Evolutionary conservation across 2,329 filamentous ascomycete genomes (phyloP), one percentile per base, ranked within the genome.

Genomic region (Lachnellula arida): DNA sequence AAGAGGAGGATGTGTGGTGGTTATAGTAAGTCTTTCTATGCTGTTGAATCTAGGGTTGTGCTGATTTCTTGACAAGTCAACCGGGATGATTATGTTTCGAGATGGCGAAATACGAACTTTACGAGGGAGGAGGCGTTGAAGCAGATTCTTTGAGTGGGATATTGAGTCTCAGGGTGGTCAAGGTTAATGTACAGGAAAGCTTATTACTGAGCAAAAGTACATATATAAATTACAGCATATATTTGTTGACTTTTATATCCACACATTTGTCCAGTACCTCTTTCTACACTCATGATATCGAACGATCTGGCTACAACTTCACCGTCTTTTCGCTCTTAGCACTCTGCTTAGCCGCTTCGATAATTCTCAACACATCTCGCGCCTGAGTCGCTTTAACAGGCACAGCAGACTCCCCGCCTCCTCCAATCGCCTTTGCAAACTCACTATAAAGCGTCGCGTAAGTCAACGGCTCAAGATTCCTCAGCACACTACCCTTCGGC

Each of bases 1-100:
- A 84, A 88, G 68, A 79, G 94, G 63, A 85, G 92, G 63, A 89
- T 99, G 68, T 97, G 92, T 71, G 94, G 94, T 57, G 93, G 83
- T 9, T 97, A 97, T 67, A 87, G 90, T 91, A 75, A 79, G 87
- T 82, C 19, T 59, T 50, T 19, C 28, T 12, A 35, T 47, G 7
- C 34, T 55, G 11, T 46, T 35, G 6, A 7, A 46, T n/a, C 11
- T 22, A 2, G 23, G 42, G 39, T 19, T 56, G 67, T 47, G 37
- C 66, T 61, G 42, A 55, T 35, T 17, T 34, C 54, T 47, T 55
- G 50, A 53, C 11, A 61, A 91, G 88, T 91, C 63, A 89, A 87
- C 63, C 82, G 84, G 35, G 91, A 95, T 64, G 91, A 95, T 70
- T 95, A 86, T 62, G 76, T 89, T 59, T 93, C 89, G 15, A 81